Evolutionary conservation across 73 alveolate genomes (phyloP), one percentile per base, ranked within the genome.

Genomic region (Urostyla sp.): DNA sequence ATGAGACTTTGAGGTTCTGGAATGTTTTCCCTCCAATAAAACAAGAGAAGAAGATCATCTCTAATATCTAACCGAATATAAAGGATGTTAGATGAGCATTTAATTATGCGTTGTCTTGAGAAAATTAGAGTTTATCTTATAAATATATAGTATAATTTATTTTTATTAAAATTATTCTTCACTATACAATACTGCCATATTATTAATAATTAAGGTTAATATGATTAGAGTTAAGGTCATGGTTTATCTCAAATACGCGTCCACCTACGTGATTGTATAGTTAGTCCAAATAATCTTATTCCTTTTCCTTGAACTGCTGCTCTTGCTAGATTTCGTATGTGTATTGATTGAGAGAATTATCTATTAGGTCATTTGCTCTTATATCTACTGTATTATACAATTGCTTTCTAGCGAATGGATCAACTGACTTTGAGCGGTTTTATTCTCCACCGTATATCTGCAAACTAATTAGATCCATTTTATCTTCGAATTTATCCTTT

Each of bases 1-100:
- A 97, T 90, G 99, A 96, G 72, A 97, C 99, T 8, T 87, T 97
- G 60, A 84, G 99, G 59, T 97, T 97, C 80, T 97, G 99, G 99
- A 95, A 95, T 72, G 93, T 97, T 0, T 94, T 91, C 67, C 97
- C 97, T 34, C 85, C 75, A 43, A 72, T 27, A 36, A 58, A 58
- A n/a, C 66, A 66, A 44, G 3, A 38, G 6, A 40, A 43, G 66
- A 40, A 59, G 20, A 50, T 51, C 13, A 43, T 66, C 44, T 66
- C 63, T 1, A 24, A 50, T 28, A 66, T 37, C 21, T 10, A 31
- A 43, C 76, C 76, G 37, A 35, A 52, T 31, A 59, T 35, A 32
- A 59, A 35, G 76, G 76, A 59, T 36, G 57, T 59, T 13, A 59
- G 76, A 59, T 59, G 76, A 59, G 6, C 20, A 55, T 16, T 36